phyloP scores from a whole-genome alignment of 2,329 filamentous ascomycete species.

The Hymenoscyphus occultus region DNA sequence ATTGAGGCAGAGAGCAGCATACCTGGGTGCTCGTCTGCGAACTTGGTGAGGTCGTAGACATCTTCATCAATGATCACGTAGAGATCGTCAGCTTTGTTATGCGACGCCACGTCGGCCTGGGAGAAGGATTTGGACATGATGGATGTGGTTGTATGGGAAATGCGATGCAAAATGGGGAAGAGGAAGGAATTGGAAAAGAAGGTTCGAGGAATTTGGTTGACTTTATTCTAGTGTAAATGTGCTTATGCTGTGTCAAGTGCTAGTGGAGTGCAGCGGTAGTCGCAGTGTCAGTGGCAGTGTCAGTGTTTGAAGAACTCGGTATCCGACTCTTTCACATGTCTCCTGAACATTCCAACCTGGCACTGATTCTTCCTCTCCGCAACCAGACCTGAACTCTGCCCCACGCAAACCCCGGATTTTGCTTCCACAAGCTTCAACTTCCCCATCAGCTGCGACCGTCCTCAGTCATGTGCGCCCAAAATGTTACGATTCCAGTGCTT shows the following conservation, averaged over 20 bases:
- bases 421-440: background rate
- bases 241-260: background rate
- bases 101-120: conserved; percentile 79
- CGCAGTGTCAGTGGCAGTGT: too few relatives aligned
- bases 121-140: conserved; percentile 86
- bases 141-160: background rate
- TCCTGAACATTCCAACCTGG: background rate
- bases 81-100: conserved; percentile 82
- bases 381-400: background rate
- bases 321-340: conserved; percentile 8
- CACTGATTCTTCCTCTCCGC: background rate
- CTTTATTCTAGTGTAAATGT: background rate
- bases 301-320: background rate
- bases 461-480: conserved; percentile 6
- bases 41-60: conserved; percentile 91
- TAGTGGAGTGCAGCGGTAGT: too few relatives aligned
- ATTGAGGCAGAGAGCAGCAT: conserved; percentile 33
- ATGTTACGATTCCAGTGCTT: background rate
- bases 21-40: conserved; percentile 83
- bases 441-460: conserved; percentile 4
- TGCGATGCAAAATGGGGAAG: background rate
- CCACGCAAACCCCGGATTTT: conserved; percentile 5
- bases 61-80: conserved; percentile 93
- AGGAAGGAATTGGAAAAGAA: background rate
- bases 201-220: background rate